Evolutionary conservation across 768 basidiomycete genomes (phyloP).

Genomic region (Multifurca ochricompacta): DNA sequence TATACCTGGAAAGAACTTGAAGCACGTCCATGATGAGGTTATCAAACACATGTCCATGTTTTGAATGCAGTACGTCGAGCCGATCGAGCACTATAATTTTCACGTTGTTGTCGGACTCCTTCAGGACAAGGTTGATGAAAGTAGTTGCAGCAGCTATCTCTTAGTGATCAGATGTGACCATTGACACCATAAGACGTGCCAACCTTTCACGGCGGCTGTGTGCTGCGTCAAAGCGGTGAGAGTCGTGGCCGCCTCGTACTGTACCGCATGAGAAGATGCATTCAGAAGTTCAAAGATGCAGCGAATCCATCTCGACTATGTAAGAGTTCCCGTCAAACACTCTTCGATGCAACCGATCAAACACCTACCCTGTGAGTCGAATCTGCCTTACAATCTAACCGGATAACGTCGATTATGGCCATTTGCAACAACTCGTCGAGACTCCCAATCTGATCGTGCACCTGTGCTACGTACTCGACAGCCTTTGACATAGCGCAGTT

Average conservation of each 20-base stretch:
- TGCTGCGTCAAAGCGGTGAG: constrained; percentile 92
- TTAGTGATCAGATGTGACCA: neutral
- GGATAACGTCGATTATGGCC: constrained; percentile 89
- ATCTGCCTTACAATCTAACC: constrained; percentile 82
- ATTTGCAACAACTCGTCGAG: constrained; percentile 94
- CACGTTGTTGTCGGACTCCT: constrained; percentile 98
- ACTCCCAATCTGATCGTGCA: constrained; percentile 73
- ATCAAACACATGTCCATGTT: constrained; percentile 85
- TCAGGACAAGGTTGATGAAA: constrained; percentile 82
- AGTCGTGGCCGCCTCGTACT: constrained; percentile 95
- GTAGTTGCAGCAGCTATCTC: constrained; percentile 74
- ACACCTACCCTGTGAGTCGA: constrained; percentile 68
- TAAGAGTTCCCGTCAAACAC: neutral
- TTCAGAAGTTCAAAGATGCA: constrained; percentile 89
- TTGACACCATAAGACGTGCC: constrained; percentile 6
- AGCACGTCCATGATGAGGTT: constrained; percentile 93
- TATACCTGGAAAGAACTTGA: constrained; percentile 77
- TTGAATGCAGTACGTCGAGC: constrained; percentile 70
- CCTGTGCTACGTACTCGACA: constrained; percentile 80
- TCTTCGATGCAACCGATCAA: neutral
- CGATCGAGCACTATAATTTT: constrained; percentile 95
- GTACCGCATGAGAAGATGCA: constrained; percentile 85
- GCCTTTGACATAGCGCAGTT: constrained; percentile 83
- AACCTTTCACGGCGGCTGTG: constrained; percentile 92
- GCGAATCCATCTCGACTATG: constrained; percentile 85